Evolutionary conservation across 768 basidiomycete genomes (phyloP).

Genomic region (Leccinum imitatum): DNA sequence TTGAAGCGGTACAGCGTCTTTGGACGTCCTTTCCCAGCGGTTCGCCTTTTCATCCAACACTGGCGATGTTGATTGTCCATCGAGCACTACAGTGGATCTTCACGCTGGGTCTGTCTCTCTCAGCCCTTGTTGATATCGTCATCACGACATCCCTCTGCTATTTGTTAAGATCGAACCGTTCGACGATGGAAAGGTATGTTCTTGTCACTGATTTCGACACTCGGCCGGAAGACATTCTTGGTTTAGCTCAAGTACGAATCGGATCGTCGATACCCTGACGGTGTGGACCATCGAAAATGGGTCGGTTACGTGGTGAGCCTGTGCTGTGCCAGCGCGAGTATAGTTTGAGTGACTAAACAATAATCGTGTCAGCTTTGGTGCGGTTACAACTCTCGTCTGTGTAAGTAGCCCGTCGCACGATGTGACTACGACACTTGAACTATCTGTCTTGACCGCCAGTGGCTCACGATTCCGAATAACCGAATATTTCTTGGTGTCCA

Average conservation of each 20-base stretch:
- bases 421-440: not conserved
- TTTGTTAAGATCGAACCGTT: conserved; percentile 40
- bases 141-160: conserved; percentile 45
- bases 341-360: not conserved
- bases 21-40: conserved; percentile 9
- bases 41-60: not conserved
- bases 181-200: conserved; percentile 35
- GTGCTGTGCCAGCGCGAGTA: not conserved
- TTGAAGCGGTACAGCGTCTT: conserved; percentile 13
- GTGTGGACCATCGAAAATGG: conserved; percentile 26
- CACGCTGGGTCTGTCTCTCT: conserved; percentile 46
- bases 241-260: conserved; percentile 16
- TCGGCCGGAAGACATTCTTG: not conserved
- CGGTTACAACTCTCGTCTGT: conserved; percentile 19
- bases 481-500: conserved; percentile 26
- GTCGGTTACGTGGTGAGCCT: conserved; percentile 21
- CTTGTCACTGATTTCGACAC: not conserved
- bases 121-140: conserved; percentile 44
- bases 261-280: conserved; percentile 21
- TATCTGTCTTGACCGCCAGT: conserved; percentile 9
- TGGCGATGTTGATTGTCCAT: not conserved
- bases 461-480: conserved; percentile 22
- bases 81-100: conserved; percentile 41
- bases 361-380: conserved; percentile 9
- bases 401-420: conserved; percentile 6